Evolutionary conservation across 2,329 filamentous ascomycete genomes (phyloP).

Genomic region (Lomentospora prolificans): DNA sequence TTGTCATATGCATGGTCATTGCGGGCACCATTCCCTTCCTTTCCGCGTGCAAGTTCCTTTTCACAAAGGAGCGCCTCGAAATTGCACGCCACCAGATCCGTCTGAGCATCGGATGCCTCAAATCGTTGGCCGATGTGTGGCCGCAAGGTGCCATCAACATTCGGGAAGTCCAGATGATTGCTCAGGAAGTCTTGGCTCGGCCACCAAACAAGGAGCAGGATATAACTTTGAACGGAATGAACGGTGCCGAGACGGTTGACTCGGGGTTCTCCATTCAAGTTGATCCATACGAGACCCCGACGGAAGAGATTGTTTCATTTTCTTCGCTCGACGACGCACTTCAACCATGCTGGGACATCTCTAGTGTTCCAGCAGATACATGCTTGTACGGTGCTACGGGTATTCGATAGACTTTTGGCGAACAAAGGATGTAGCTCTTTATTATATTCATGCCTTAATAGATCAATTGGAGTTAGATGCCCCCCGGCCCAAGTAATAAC

Average conservation of each 20-base stretch:
- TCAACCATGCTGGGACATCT: not conserved
- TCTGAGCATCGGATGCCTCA: slow-evolving; percentile 29
- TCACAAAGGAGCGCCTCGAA: slow-evolving; percentile 21
- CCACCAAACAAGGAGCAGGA: not conserved
- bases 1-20: slow-evolving; percentile 30
- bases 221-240: not conserved
- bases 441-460: no score
- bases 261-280: not conserved
- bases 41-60: slow-evolving; percentile 25
- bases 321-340: not conserved
- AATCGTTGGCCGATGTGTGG: slow-evolving; percentile 26
- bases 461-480: no score
- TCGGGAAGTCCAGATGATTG: slow-evolving; percentile 28
- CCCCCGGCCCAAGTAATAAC: no score
- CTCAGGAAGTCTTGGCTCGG: slow-evolving; percentile 19
- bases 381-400: not conserved
- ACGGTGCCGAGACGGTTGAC: not conserved
- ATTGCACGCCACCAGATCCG: slow-evolving; percentile 30
- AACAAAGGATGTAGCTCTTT: no score
- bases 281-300: not conserved
- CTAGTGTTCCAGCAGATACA: not conserved
- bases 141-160: slow-evolving; percentile 25
- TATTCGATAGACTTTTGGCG: not conserved
- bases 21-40: slow-evolving; percentile 24
- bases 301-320: not conserved